Conservation (phyloP, 2,329 filamentous ascomycete genomes). For the Xylariaceae sp. region DNA sequence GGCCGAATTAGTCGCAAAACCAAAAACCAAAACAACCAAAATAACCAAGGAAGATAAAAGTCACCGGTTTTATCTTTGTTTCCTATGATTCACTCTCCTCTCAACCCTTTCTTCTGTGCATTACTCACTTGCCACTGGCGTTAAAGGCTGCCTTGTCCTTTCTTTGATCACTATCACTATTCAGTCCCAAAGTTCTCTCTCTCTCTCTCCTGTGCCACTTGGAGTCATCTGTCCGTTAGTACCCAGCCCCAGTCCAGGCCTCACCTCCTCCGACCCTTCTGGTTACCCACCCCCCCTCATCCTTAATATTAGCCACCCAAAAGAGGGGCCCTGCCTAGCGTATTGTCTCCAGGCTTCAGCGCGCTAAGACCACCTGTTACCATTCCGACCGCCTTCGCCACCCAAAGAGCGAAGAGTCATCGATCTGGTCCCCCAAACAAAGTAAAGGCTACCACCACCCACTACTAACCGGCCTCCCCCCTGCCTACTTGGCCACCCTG, state of each 20-base stretch:
- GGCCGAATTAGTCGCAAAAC: no score
- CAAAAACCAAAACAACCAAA: conserved; percentile 1
- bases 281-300: no score
- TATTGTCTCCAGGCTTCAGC: conserved; percentile 16
- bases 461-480: conserved; percentile 17
- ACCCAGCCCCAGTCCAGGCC: conserved; percentile 23
- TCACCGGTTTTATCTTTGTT: conserved; percentile 2
- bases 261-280: no score
- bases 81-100: conserved; percentile 22
- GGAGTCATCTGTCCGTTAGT: conserved; percentile 21
- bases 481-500: conserved; percentile 24
- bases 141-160: conserved; percentile 25
- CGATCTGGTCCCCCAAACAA: conserved; percentile 24
- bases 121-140: conserved; percentile 27
- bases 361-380: conserved; percentile 20
- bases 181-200: conserved; percentile 19
- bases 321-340: conserved; percentile 13
- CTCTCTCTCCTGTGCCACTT: conserved; percentile 19
- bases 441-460: conserved; percentile 21
- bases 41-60: background rate
- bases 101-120: conserved; percentile 20
- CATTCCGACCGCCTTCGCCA: conserved; percentile 31
- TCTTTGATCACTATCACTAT: conserved; percentile 20
- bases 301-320: conserved; percentile 18
- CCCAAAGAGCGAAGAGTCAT: conserved; percentile 34